Evolutionary conservation across 2,329 filamentous ascomycete species (phyloP).

Genomic region (Colletotrichum falcatum): DNA sequence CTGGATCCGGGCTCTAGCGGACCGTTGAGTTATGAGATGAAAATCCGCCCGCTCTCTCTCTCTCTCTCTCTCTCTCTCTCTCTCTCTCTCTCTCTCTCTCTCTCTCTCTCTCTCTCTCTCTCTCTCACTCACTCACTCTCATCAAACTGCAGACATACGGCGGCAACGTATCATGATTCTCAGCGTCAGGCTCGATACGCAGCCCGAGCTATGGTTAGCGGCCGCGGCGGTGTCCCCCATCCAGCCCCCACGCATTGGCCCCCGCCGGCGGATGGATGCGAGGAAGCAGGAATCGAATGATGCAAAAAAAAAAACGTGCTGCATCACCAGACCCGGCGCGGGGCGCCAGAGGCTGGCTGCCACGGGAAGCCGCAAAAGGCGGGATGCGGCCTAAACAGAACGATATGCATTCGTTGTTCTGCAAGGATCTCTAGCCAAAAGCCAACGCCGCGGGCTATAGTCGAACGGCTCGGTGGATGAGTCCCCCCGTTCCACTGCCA

Average conservation of each 20-base stretch:
- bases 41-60: slow-evolving; percentile 4
- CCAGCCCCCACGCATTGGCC: too few species aligned
- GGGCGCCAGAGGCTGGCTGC: background rate
- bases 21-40: slow-evolving; percentile 16
- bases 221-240: background rate
- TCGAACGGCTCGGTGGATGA: too few species aligned
- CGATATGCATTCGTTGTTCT: background rate
- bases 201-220: too few species aligned
- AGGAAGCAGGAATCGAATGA: background rate
- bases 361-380: background rate
- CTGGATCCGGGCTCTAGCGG: slow-evolving; percentile 29
- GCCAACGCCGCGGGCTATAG: background rate
- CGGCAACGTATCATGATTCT: background rate
- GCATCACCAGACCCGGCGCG: background rate
- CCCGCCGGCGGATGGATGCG: too few species aligned
- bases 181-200: slow-evolving; percentile 3
- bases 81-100: background rate
- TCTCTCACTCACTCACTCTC: too few species aligned
- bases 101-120: background rate
- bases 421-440: background rate
- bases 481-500: too few species aligned
- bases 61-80: too few species aligned
- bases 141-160: background rate
- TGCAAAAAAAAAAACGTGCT: background rate
- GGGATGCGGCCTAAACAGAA: background rate